A percentile compares a stretch with the other conserved stretches of the same genome.
Evolutionary conservation across 345 rosid genomes (phyloP).

Genomic region (Salix viminalis): DNA sequence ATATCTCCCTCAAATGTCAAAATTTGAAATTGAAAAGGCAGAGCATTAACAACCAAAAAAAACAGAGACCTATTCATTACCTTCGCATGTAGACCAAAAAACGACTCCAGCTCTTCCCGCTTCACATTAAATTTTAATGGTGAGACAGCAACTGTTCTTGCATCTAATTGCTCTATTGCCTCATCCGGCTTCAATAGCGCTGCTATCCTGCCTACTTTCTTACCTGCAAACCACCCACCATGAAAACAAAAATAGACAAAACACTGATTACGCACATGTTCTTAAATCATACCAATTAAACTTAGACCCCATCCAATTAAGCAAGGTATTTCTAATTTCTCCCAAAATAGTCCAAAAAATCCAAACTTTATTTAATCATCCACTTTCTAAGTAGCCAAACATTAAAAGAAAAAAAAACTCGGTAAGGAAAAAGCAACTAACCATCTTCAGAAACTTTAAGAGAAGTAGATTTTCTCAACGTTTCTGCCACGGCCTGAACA

Average conservation of each 20-base stretch:
- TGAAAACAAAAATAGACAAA: background rate
- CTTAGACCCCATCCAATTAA: background rate
- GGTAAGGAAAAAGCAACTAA: conserved; percentile 19
- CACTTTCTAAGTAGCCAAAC: background rate
- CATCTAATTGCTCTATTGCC: conserved; percentile 63
- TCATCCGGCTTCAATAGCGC: conserved; percentile 62
- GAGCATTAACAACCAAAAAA: background rate
- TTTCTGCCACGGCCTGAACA: conserved; percentile 70
- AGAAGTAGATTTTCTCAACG: conserved; percentile 62
- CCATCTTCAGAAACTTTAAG: conserved; percentile 91
- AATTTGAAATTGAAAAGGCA: background rate
- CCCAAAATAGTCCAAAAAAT: background rate
- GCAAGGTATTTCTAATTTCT: background rate
- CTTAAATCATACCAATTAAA: background rate
- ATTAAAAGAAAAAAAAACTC: background rate
- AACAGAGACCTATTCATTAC: conserved; percentile 27
- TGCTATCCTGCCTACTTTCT: conserved; percentile 66
- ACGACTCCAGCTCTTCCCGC: conserved; percentile 64
- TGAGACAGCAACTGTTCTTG: conserved; percentile 69
- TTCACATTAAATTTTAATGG: conserved; percentile 59
- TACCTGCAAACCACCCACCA: conserved; percentile 39
- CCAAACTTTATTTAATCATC: background rate
- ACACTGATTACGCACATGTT: background rate
- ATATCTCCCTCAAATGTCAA: background rate
- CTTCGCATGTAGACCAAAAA: conserved; percentile 66